These are phyloP conservation scores for Acanthochlamys bracteata DNA, from an alignment of 106 monocot species.

Conservation along the genomic window DNA sequence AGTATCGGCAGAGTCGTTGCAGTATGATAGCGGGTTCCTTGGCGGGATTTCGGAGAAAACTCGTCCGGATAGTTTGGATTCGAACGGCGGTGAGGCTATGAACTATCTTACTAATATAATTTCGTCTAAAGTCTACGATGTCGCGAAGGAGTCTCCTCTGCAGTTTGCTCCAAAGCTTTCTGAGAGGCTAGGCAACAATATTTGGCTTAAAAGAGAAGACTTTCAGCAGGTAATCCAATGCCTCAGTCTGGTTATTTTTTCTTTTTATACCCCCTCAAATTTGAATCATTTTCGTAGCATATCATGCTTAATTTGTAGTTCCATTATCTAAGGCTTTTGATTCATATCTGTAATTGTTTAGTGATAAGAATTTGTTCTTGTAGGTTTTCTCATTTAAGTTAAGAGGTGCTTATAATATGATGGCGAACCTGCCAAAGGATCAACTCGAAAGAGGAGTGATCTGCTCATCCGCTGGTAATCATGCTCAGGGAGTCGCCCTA, in stretches of 20 bases:
- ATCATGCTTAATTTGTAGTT: neutral
- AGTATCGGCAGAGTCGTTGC: conserved; percentile 48
- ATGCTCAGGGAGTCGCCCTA: conserved; percentile 96
- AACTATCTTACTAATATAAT: conserved; percentile 58
- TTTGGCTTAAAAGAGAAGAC: conserved; percentile 89
- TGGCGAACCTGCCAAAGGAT: conserved; percentile 78
- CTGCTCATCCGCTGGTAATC: conserved; percentile 98
- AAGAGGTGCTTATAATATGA: conserved; percentile 98
- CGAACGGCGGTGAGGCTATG: conserved; percentile 18
- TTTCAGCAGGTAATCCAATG: conserved; percentile 61
- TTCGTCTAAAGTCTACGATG: conserved; percentile 79
- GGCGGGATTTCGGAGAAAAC: conserved; percentile 44
- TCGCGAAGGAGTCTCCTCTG: conserved; percentile 82
- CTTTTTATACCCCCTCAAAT: too few relatives aligned
- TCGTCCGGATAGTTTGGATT: neutral
- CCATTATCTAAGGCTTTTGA: neutral
- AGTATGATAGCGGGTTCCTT: conserved; percentile 66
- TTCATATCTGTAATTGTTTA: neutral
- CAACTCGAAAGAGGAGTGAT: conserved; percentile 78
- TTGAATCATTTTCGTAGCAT: too few relatives aligned
- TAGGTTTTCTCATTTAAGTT: conserved; percentile 98
- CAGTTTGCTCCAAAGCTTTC: conserved; percentile 74
- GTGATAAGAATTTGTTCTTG: neutral
- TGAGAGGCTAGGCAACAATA: conserved; percentile 50
- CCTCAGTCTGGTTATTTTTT: neutral